A percentile compares a stretch with the other conserved stretches of the same genome.
Conservation (phyloP, 169 alveolate genomes). For the Besnoitia besnoiti region DNA sequence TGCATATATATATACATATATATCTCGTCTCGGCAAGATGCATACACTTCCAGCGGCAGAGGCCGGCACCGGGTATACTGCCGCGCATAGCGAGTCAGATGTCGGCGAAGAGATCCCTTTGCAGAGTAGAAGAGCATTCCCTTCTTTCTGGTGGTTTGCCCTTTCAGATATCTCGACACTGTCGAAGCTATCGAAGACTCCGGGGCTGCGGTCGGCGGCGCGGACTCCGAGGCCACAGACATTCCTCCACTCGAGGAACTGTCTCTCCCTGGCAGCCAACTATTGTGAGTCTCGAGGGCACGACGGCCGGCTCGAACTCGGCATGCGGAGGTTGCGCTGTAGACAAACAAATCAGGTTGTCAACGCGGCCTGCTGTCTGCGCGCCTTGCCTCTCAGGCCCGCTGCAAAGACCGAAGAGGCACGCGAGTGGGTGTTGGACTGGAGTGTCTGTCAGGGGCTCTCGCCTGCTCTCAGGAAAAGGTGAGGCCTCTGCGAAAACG, state of each 20-base stretch:
- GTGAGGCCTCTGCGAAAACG: too few species aligned
- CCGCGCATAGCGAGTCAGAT: background rate
- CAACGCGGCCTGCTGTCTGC: too few species aligned
- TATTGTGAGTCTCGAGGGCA: constrained; percentile 33
- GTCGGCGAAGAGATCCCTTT: too few species aligned
- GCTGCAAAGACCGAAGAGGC: constrained; percentile 82
- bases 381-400: constrained; percentile 71
- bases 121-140: too few species aligned
- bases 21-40: background rate
- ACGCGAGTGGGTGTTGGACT: constrained; percentile 85
- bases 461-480: constrained; percentile 75
- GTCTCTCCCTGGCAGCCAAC: constrained; percentile 80
- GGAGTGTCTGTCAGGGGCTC: constrained; percentile 75
- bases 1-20: too few species aligned
- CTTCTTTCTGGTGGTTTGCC: background rate
- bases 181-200: constrained; percentile 93
- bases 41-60: background rate
- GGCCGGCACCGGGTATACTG: background rate
- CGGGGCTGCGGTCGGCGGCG: constrained; percentile 75
- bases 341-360: background rate
- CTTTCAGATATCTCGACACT: constrained; percentile 88
- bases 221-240: constrained; percentile 87
- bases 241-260: constrained; percentile 89
- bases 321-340: background rate
- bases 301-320: too few species aligned